Percentiles rank a stretch among this genome's conserved stretches.
Conservation (phyloP, 257 asterid species). For the Ilex aquifolium region DNA sequence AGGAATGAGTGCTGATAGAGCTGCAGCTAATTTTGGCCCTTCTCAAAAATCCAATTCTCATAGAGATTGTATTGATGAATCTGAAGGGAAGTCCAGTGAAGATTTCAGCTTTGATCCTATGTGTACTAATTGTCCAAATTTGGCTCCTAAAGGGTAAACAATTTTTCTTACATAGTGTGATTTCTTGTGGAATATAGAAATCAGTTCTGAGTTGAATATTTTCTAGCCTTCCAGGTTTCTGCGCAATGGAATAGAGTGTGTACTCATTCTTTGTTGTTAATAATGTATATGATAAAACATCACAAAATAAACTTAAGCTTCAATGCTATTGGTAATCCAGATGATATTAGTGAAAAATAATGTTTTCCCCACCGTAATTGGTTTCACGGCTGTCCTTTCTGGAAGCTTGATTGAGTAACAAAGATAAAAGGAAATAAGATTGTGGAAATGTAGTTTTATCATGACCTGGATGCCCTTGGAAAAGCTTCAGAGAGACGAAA, state of each 20-base stretch:
- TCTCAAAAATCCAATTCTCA: conserved; percentile 18
- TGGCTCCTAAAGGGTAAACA: conserved; percentile 89
- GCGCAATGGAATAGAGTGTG: no score
- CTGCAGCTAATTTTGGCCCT: conserved; percentile 37
- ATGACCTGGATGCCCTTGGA: no score
- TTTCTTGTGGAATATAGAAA: not conserved
- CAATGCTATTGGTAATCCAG: not conserved
- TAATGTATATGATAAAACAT: no score
- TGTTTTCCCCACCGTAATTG: no score
- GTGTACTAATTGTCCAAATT: conserved; percentile 91
- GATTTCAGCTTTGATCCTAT: conserved; percentile 68
- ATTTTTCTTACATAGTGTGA: not conserved
- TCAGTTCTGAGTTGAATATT: not conserved
- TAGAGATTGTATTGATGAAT: conserved; percentile 25
- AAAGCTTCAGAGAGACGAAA: no score
- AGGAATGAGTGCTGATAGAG: conserved; percentile 51
- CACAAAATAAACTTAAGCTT: no score
- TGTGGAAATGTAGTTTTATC: no score
- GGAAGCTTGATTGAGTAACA: no score
- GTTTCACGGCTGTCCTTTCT: no score
- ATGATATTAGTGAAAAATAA: not conserved
- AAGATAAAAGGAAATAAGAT: no score
- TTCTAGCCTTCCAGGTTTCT: not conserved
- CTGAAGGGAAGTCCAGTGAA: conserved; percentile 29
- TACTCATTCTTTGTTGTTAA: no score